A percentile compares a stretch with the other conserved stretches of the same genome.
Conservation (phyloP, 1,284 basidiomycete species). For the Cryptococcus floricola region DNA sequence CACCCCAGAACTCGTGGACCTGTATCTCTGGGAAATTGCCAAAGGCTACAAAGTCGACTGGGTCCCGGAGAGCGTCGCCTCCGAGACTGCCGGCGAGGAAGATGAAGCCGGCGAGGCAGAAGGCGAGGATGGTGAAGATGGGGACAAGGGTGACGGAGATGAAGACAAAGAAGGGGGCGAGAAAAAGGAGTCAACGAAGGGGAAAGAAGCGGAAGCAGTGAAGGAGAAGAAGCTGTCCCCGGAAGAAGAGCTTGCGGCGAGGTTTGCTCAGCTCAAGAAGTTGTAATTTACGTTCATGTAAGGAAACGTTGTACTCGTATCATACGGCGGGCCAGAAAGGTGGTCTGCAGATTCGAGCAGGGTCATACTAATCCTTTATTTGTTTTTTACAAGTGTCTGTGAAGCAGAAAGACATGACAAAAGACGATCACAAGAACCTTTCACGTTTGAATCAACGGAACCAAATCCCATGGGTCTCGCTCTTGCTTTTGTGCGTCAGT, state of each 20-base stretch:
- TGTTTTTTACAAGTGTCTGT: neutral
- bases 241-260: slow-evolving; percentile 43
- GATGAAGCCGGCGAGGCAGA: slow-evolving; percentile 7
- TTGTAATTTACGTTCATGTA: neutral
- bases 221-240: slow-evolving; percentile 28
- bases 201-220: slow-evolving; percentile 1
- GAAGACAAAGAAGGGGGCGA: slow-evolving; percentile 1
- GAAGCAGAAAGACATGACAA: neutral
- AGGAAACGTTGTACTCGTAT: neutral
- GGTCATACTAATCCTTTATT: neutral
- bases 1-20: slow-evolving; percentile 69
- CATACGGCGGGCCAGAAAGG: no score
- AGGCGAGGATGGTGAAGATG: slow-evolving; percentile 28
- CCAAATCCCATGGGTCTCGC: no score
- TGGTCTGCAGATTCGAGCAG: no score
- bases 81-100: neutral
- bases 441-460: no score
- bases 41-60: slow-evolving; percentile 79
- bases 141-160: slow-evolving; percentile 3
- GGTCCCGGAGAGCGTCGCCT: slow-evolving; percentile 49
- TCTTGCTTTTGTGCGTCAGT: no score
- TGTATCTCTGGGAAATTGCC: slow-evolving; percentile 81
- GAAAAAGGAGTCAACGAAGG: neutral
- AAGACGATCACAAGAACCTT: neutral
- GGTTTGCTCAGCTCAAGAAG: slow-evolving; percentile 45